Evolutionary conservation across 495 filamentous ascomycete species (phyloP).

Genomic region (Beverwykella pulmonaria): DNA sequence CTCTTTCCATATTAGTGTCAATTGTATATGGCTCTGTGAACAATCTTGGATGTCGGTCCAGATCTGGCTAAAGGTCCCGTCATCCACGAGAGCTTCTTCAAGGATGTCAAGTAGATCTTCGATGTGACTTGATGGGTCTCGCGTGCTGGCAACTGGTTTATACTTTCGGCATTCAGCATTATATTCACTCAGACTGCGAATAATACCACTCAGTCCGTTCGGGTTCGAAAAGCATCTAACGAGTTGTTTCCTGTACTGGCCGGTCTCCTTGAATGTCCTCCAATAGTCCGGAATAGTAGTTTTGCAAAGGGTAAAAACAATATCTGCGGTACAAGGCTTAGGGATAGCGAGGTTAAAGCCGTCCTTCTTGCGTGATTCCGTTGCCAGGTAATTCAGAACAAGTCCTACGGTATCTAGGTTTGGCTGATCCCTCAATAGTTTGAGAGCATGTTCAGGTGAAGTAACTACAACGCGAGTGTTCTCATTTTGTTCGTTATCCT

Average conservation of each 20-base stretch:
- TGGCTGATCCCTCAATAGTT: conserved; percentile 66
- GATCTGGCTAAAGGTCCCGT: conserved; percentile 57
- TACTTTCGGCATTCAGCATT: conserved; percentile 48
- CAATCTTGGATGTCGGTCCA: conserved; percentile 53
- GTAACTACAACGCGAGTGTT: background rate
- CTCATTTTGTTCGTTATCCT: too few species aligned
- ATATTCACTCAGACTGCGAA: conserved; percentile 62
- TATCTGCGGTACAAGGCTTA: conserved; percentile 65
- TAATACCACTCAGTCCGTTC: conserved; percentile 69
- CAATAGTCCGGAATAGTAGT: conserved; percentile 78
- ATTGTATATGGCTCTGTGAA: conserved; percentile 46
- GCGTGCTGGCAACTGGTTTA: conserved; percentile 42
- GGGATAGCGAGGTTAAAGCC: conserved; percentile 65
- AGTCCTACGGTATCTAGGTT: conserved; percentile 58
- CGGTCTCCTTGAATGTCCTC: conserved; percentile 49
- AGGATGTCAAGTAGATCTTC: conserved; percentile 52
- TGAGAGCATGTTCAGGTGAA: conserved; percentile 63
- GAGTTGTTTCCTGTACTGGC: conserved; percentile 50
- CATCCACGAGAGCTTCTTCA: conserved; percentile 59
- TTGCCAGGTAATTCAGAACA: conserved; percentile 58
- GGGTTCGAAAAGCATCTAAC: conserved; percentile 71
- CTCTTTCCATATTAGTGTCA: conserved; percentile 66
- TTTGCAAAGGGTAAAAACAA: conserved; percentile 68
- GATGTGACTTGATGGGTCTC: conserved; percentile 48
- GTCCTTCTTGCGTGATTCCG: conserved; percentile 34